Conservation (phyloP, 257 asterid genomes). For the Solanum dulcamara region DNA sequence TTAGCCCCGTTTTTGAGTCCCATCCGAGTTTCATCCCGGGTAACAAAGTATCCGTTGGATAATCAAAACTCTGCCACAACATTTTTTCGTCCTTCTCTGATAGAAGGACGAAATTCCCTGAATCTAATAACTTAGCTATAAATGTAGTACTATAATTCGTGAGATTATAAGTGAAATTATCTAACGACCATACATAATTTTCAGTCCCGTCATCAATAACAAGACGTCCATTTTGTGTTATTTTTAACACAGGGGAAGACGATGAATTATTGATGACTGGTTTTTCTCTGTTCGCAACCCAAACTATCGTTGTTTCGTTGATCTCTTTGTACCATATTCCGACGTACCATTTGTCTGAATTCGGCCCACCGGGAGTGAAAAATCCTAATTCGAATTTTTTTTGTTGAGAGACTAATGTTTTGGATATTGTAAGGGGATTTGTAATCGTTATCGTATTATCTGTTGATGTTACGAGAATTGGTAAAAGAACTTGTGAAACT, state of each 20-base stretch:
- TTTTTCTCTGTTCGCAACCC: conserved; percentile 10
- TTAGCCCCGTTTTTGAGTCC: conserved; percentile 45
- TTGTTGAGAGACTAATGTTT: conserved; percentile 6
- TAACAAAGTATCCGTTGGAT: conserved; percentile 53
- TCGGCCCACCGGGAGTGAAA: conserved; percentile 3
- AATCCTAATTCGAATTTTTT: conserved; percentile 11
- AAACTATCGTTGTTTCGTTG: conserved; percentile 1
- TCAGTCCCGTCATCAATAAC: not conserved
- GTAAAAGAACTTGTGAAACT: not conserved
- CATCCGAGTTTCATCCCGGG: conserved; percentile 75
- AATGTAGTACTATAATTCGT: not conserved
- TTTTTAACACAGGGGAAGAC: not conserved
- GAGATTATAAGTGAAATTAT: not conserved
- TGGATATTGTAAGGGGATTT: conserved; percentile 8
- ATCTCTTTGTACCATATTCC: conserved; percentile 16
- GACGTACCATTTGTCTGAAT: conserved; percentile 5
- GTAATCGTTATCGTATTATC: conserved; percentile 10
- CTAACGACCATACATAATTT: not conserved
- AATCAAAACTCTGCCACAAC: conserved; percentile 69
- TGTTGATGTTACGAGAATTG: not conserved
- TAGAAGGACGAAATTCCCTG: conserved; percentile 30
- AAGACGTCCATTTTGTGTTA: conserved; percentile 4
- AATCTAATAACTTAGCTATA: conserved; percentile 6
- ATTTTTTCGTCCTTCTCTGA: conserved; percentile 3
- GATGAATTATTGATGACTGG: not conserved